Conservation (phyloP, 192 early-diverging fungal species). For the Spizellomyces sp. region DNA sequence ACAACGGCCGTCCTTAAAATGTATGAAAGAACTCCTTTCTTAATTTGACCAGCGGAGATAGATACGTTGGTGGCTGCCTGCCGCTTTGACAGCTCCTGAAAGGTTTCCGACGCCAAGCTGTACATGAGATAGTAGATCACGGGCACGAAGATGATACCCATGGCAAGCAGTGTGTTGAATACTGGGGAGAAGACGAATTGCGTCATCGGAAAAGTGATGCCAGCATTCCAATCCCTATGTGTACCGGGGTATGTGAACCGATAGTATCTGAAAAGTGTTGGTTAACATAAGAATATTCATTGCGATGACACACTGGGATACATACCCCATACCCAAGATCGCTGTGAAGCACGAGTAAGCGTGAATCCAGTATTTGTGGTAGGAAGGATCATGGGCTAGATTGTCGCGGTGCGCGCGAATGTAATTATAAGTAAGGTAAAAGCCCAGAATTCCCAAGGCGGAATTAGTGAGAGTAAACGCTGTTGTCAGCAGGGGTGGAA, state of each 20-base stretch:
- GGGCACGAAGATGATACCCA: conserved; percentile 9
- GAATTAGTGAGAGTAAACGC: no score
- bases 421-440: no score
- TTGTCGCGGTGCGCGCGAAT: no score
- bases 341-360: no score
- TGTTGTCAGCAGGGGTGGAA: no score
- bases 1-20: not conserved
- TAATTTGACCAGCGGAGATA: not conserved
- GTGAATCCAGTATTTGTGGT: no score
- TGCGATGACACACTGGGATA: no score
- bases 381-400: no score
- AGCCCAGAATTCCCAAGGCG: no score
- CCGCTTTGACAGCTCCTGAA: not conserved
- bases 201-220: not conserved
- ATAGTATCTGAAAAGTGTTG: not conserved
- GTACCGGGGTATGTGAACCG: conserved; percentile 12
- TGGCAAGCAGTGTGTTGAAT: conserved; percentile 13
- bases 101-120: not conserved
- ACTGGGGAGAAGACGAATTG: conserved; percentile 10
- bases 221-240: not conserved
- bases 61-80: not conserved
- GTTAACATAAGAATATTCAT: no score
- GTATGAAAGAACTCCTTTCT: not conserved
- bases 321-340: no score
- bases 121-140: not conserved